Percentiles rank a stretch among this genome's conserved stretches.
Conservation (phyloP, 2,329 filamentous ascomycete species). For the Thelonectria olida region DNA sequence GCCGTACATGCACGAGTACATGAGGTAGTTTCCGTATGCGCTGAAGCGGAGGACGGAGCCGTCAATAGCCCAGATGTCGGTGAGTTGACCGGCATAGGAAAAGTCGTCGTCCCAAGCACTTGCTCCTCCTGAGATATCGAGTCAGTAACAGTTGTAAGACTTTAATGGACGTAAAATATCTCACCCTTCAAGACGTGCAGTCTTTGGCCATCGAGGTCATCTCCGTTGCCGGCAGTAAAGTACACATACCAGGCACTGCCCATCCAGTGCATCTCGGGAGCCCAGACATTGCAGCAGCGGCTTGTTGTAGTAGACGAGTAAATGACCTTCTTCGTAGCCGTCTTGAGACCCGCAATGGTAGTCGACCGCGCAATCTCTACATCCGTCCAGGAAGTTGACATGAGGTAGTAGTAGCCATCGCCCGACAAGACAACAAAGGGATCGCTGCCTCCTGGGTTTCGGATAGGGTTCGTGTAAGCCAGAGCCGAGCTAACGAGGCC, state of each 20-base stretch:
- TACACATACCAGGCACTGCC: conserved; percentile 61
- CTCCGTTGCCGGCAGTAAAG: conserved; percentile 58
- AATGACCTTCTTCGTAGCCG: conserved; percentile 57
- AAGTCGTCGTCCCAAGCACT: conserved; percentile 58
- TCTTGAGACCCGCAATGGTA: conserved; percentile 62
- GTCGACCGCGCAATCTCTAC: conserved; percentile 61
- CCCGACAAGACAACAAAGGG: conserved; percentile 59
- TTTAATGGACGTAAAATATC: too few relatives aligned
- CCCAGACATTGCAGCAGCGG: conserved; percentile 65
- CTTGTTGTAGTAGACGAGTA: conserved; percentile 57
- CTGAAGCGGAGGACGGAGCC: conserved; percentile 59
- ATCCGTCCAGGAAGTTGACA: conserved; percentile 63
- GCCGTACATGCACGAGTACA: conserved; percentile 60
- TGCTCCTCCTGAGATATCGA: conserved; percentile 50
- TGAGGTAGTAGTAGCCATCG: conserved; percentile 62
- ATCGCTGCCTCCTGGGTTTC: conserved; percentile 58
- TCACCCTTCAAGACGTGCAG: conserved; percentile 61
- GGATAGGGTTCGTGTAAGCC: conserved; percentile 61
- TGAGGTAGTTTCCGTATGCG: conserved; percentile 56
- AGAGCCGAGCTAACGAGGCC: conserved; percentile 22
- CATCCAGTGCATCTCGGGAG: conserved; percentile 62
- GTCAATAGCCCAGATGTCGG: conserved; percentile 60
- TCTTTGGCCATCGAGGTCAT: conserved; percentile 59
- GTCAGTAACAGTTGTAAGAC: neutral
- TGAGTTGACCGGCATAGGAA: conserved; percentile 57